Evolutionary conservation across 129 eudicot species (phyloP), one percentile per base, ranked within the genome.

Genomic region (Rutidosis leptorrhynchoides): DNA sequence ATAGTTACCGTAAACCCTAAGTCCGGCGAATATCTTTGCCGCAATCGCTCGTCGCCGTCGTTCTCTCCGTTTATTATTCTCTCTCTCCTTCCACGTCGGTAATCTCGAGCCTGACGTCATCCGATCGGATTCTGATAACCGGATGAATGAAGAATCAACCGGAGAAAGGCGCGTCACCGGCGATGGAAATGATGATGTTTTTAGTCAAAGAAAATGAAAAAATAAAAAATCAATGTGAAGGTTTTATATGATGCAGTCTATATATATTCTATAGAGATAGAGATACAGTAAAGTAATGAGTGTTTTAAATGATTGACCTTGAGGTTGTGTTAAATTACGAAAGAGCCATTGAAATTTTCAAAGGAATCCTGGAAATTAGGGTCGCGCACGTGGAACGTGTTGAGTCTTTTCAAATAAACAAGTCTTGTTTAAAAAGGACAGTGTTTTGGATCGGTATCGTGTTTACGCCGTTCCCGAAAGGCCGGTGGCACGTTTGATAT

Each of bases 61-160:
- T 70, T 90, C 97, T 19, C 97, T 72, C 74, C 95, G 83, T 76
- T 87, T 90, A 82, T 90, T 90, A 74, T 90, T 90, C 77, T 90
- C 97, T 20, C 97, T 78, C 72, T 90, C 97, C 77, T 82, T 90
- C 97, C 97, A 90, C 20, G 95, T 84, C 78, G 97, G 97, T 26
- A 84, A 81, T 74, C 97, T 63, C 61, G 93, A 35, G 6, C 95
- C 95, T 14, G 93, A 78, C 77, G 89, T 87, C 97, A 89, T 89
- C 66, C 20, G 15, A n/a, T 21, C 14, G 63, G 29, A 55, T 45
- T 7, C 6, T 20, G 26, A 15, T 52, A 30, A n/a, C 21, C 57
- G 33, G 64, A 26, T 2, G 17, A 25, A 55, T 14, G 60, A 62
- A 33, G 40, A 37, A 73, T 35, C 8, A 29, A 33, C 49, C 32